A percentile compares a stretch with the other conserved stretches of the same genome.
These are phyloP conservation scores for Fusarium circinatum DNA, from an alignment of 2,329 filamentous ascomycete genomes.

Conservation along the genomic window DNA sequence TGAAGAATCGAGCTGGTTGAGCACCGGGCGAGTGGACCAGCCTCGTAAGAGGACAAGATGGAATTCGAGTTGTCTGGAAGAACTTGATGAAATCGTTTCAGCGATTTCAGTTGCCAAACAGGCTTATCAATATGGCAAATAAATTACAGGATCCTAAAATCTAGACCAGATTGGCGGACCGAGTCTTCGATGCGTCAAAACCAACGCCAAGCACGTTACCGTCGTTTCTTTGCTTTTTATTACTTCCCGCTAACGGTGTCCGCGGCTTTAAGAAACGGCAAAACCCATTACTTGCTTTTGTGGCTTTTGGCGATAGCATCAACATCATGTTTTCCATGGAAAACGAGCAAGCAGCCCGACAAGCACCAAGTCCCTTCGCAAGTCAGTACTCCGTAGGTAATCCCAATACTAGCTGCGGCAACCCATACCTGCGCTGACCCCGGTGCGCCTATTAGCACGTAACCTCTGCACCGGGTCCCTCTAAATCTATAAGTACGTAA, in stretches of 20 bases:
- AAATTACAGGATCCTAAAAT: neutral
- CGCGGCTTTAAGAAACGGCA: neutral
- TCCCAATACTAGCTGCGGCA: no score
- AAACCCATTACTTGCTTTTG: neutral
- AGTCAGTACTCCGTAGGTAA: neutral
- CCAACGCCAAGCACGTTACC: neutral
- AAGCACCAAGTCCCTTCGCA: neutral
- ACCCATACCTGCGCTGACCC: no score
- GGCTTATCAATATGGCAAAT: neutral
- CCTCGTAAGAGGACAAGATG: neutral
- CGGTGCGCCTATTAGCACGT: no score
- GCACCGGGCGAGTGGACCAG: slow-evolving; percentile 12
- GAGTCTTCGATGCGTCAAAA: slow-evolving; percentile 8
- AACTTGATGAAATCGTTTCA: neutral
- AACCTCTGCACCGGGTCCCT: no score
- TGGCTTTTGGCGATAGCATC: neutral
- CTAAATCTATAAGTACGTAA: no score
- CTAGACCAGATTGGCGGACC: slow-evolving; percentile 8
- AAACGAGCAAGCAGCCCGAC: neutral
- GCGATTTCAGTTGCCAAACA: neutral
- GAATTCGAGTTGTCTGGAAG: neutral
- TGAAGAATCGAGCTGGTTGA: slow-evolving; percentile 21
- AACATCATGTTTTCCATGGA: neutral
- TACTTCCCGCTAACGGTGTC: neutral
- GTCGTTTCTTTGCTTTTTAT: slow-evolving; percentile 12